A percentile compares a stretch with the other conserved stretches of the same genome.
phyloP scores from a whole-genome alignment of 345 rosid genomes.

The Eucalyptus dawsonii region DNA sequence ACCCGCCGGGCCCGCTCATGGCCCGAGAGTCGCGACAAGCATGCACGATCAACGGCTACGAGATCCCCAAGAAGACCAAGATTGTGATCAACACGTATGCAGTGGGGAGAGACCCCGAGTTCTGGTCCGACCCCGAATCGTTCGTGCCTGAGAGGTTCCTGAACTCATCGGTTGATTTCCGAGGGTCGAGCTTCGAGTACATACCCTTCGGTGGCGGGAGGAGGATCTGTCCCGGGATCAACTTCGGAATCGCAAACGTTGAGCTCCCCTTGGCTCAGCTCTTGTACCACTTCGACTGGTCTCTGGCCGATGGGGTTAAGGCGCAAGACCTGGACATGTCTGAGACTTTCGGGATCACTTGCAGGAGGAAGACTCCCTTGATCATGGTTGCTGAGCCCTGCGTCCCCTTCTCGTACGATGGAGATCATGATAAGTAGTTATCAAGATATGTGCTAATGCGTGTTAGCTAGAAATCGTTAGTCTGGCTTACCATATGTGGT shows the following conservation, averaged over 20 bases:
- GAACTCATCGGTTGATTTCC: background rate
- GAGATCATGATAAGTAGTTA: background rate
- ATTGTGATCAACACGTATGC: background rate
- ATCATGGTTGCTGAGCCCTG: background rate
- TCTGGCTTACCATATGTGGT: background rate
- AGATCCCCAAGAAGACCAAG: background rate
- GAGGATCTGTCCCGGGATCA: slow-evolving; percentile 4
- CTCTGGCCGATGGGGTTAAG: background rate
- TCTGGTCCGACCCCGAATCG: background rate
- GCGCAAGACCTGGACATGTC: background rate
- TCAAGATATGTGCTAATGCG: background rate
- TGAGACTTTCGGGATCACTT: background rate
- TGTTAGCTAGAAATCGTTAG: background rate
- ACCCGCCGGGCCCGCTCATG: background rate
- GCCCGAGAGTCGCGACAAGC: background rate
- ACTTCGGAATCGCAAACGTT: background rate
- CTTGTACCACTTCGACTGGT: slow-evolving; percentile 9
- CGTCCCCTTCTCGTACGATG: background rate
- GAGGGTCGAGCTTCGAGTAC: background rate
- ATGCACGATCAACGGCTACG: background rate
- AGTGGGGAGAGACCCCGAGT: slow-evolving; percentile 1
- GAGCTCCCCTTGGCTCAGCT: slow-evolving; percentile 1
- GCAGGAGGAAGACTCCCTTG: background rate
- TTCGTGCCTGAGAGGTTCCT: slow-evolving; percentile 3
- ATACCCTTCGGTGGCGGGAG: slow-evolving; percentile 6